Base-by-base conservation (phyloP, 1,284 basidiomycete species). In the Macrocystidia cucumis region DNA sequence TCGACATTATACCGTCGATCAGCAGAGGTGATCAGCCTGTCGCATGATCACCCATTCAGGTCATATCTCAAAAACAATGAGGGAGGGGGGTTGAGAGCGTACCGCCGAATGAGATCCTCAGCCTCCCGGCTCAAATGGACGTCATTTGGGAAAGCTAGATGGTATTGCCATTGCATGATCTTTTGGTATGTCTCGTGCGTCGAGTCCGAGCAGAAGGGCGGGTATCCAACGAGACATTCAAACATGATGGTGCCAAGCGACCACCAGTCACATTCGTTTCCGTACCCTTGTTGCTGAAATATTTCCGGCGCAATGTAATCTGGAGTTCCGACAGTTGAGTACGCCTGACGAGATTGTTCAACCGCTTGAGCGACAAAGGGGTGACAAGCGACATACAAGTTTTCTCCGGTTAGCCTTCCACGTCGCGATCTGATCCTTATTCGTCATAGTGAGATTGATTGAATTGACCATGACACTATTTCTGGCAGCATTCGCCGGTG, bases 281-380 rank as follows among this genome's bases (percentile, higher is more conserved):
- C 91, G 54, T 98, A 98, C 5, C 96, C 96, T 55, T 92, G 86
- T 58, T 96, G 91, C 46, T 90, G 61, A 69, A 98, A 98, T 57
- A 98, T 97, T 57, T 99, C 96, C 0, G 95, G 95, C 2, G 96
- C 93, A 49, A 98, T 98, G 60, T 98, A 99, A 61, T 98, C 95
- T 1, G 96, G 96, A 14, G 95, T 98, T 27, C 96, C 95, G 42
- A 99, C 96, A n/a, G 96, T 98, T 1, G 93, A 97, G 61, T 96
- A 98, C 4, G 96, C 96, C 87, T 90, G n/a, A 30, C 40, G 25
- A 18, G 20, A 9, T 32, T 25, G 29, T 28, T 19, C 23, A 18
- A 17, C 34, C n/a, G 29, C 29, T 27, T 28, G 5, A 32, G 21
- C 27, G 11, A 32, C 27, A 27, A 9, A 6, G 18, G 18, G 26